Percentiles rank a stretch among this genome's conserved stretches.
These are phyloP conservation scores for Cudoniella acicularis DNA, from an alignment of 495 filamentous ascomycete genomes.

Conservation along the genomic window DNA sequence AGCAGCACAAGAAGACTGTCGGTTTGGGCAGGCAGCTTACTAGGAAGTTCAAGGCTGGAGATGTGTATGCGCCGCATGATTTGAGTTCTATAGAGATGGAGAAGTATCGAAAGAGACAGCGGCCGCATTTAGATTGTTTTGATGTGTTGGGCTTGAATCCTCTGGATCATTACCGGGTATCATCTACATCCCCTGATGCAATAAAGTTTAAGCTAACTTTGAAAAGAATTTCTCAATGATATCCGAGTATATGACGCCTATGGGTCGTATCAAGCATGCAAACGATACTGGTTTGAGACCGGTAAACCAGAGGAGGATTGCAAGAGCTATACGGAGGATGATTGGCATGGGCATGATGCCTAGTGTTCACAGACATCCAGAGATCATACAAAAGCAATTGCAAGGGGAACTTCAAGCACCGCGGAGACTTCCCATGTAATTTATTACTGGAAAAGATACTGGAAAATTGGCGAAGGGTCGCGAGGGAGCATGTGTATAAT, in stretches of 20 bases:
- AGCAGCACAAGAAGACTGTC: conserved; percentile 17
- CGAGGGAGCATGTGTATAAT: too few relatives aligned
- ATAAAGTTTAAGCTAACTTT: not conserved
- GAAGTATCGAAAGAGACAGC: conserved; percentile 56
- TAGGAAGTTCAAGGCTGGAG: conserved; percentile 66
- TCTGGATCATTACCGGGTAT: conserved; percentile 77
- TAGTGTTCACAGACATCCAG: conserved; percentile 88
- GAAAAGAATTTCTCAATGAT: conserved; percentile 87
- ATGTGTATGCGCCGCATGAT: conserved; percentile 90
- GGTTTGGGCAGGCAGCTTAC: conserved; percentile 33
- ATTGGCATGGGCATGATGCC: conserved; percentile 91
- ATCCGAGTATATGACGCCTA: conserved; percentile 78
- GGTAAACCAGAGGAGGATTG: conserved; percentile 87
- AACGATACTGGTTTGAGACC: conserved; percentile 73
- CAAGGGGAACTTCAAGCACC: not conserved
- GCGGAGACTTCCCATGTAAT: too few relatives aligned
- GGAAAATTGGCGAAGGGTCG: too few relatives aligned
- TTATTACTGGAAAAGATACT: not conserved
- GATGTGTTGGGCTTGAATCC: conserved; percentile 81
- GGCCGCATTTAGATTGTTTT: conserved; percentile 61
- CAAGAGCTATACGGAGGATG: conserved; percentile 84
- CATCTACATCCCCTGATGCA: conserved; percentile 19
- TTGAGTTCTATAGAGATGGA: conserved; percentile 67
- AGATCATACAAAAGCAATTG: conserved; percentile 54
- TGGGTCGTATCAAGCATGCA: conserved; percentile 79